Percentiles rank a stretch among this genome's conserved stretches.
phyloP scores from a whole-genome alignment of 2,329 filamentous ascomycete genomes.

The Torrubiellomyces zombiae region DNA sequence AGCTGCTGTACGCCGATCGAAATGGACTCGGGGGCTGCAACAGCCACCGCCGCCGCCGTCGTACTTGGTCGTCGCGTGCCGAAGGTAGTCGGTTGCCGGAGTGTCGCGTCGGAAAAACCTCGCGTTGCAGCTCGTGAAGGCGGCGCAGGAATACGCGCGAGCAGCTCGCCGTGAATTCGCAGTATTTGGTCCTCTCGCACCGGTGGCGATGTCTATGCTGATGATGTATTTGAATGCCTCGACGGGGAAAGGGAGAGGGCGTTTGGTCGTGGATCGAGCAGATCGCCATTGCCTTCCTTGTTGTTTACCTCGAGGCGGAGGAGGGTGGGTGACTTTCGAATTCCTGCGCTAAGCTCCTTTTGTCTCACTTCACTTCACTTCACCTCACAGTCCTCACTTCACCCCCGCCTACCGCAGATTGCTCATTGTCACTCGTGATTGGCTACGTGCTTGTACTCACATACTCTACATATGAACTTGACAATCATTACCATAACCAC shows the following conservation, averaged over 20 bases:
- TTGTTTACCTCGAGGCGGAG: slow-evolving; percentile 7
- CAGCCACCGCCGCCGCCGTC: too few relatives aligned
- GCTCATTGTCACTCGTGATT: slow-evolving; percentile 2
- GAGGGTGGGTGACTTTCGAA: slow-evolving; percentile 1
- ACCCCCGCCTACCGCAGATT: slow-evolving; percentile 1
- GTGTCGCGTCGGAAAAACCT: slow-evolving; percentile 5
- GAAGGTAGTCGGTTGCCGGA: not conserved
- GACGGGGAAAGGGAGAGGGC: not conserved
- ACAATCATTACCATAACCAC: too few relatives aligned
- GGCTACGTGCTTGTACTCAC: too few relatives aligned
- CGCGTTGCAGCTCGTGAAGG: slow-evolving; percentile 4
- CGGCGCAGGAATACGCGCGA: too few relatives aligned
- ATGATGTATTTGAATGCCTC: not conserved
- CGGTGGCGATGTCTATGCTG: too few relatives aligned
- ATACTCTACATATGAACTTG: too few relatives aligned
- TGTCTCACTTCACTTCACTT: too few relatives aligned
- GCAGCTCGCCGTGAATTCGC: too few relatives aligned
- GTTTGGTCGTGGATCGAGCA: not conserved
- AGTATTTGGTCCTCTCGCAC: too few relatives aligned
- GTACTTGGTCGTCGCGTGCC: slow-evolving; percentile 4
- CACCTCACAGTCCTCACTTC: too few relatives aligned
- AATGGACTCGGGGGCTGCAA: slow-evolving; percentile 4
- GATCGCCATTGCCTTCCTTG: slow-evolving; percentile 1
- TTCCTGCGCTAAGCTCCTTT: slow-evolving; percentile 4
- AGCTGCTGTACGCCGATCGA: too few relatives aligned